phyloP scores from a whole-genome alignment of 257 asterid species.

The Rehmannia glutinosa region DNA sequence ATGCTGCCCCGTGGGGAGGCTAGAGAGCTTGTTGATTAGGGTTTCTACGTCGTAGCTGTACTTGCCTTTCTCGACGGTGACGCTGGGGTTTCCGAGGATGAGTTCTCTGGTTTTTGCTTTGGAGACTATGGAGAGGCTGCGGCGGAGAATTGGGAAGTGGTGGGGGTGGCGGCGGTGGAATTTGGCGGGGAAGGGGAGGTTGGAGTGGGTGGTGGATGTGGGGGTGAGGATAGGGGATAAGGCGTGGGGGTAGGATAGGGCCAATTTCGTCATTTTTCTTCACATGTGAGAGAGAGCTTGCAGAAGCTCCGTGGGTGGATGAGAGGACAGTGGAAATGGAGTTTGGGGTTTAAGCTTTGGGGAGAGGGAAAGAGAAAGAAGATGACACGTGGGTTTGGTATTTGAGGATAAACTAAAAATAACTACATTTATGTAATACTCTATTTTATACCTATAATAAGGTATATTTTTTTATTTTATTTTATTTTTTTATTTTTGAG shows the following conservation, averaged over 20 bases:
- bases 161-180: slow-evolving; percentile 27
- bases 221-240: slow-evolving; percentile 46
- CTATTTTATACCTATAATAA: too few species aligned
- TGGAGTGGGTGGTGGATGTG: slow-evolving; percentile 35
- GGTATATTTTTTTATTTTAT: too few species aligned
- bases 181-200: slow-evolving; percentile 23
- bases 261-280: slow-evolving; percentile 41
- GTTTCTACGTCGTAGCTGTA: slow-evolving; percentile 94
- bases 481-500: too few species aligned
- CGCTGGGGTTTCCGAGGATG: slow-evolving; percentile 78
- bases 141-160: slow-evolving; percentile 33
- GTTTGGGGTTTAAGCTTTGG: slow-evolving; percentile 26
- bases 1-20: slow-evolving; percentile 99
- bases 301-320: slow-evolving; percentile 11
- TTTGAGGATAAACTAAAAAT: slow-evolving; percentile 16
- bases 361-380: slow-evolving; percentile 16
- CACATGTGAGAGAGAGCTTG: slow-evolving; percentile 23
- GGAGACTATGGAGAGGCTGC: slow-evolving; percentile 35
- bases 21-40: slow-evolving; percentile 89
- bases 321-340: slow-evolving; percentile 12
- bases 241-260: slow-evolving; percentile 40
- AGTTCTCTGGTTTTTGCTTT: slow-evolving; percentile 63
- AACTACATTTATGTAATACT: background rate
- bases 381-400: slow-evolving; percentile 15
- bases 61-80: slow-evolving; percentile 92